A percentile compares a stretch with the other conserved stretches of the same genome.
These are phyloP conservation scores for Annona squamosa DNA, from an alignment of 164 flowering plant genomes.

Conservation along the genomic window DNA sequence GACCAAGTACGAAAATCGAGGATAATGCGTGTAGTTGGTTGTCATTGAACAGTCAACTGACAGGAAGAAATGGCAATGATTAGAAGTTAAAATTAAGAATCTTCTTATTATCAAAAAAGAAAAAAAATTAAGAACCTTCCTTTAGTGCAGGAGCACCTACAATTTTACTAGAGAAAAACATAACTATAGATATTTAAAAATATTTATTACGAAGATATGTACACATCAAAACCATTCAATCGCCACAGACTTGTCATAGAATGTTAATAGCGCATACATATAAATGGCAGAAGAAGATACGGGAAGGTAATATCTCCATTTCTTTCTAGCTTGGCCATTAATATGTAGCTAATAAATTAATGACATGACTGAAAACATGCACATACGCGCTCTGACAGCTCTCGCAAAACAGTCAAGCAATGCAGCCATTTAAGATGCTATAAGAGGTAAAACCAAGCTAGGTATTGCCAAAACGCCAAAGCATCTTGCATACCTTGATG, in stretches of 20 bases:
- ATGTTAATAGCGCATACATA: background rate
- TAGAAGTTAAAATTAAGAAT: background rate
- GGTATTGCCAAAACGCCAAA: slow-evolving; percentile 46
- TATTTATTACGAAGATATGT: no score
- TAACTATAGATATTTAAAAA: no score
- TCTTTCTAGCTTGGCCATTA: background rate
- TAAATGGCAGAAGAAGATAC: background rate
- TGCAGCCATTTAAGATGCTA: slow-evolving; percentile 41
- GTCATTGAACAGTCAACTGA: background rate
- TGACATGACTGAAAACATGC: slow-evolving; percentile 3
- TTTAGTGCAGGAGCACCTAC: no score
- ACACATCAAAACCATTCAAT: no score
- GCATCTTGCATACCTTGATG: slow-evolving; percentile 19
- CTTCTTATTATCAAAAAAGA: no score
- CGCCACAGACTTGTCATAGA: no score
- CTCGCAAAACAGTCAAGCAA: slow-evolving; percentile 26
- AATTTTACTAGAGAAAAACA: no score
- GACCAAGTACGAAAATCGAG: background rate
- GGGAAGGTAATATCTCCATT: no score
- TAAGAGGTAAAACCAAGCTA: slow-evolving; percentile 33
- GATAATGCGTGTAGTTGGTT: background rate
- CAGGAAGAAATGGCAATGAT: background rate
- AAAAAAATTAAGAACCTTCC: no score
- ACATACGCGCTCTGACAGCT: slow-evolving; percentile 5
- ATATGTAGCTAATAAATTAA: background rate